Base-by-base conservation (phyloP, 1,284 basidiomycete genomes). In the Trametes sp. region DNA sequence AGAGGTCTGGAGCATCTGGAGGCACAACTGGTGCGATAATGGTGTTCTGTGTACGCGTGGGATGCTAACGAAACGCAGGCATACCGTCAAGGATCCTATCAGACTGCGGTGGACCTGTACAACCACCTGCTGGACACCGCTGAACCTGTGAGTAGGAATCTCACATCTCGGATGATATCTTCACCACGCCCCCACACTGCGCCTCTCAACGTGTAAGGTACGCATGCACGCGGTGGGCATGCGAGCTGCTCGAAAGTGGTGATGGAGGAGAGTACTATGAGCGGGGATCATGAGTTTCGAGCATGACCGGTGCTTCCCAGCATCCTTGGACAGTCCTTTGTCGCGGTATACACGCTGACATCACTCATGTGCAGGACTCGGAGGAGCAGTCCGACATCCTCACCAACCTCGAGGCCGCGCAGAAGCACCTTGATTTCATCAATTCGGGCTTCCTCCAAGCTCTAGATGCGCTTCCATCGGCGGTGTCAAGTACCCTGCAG, bases 371-470 rank as follows among this genome's bases (percentile, higher is more conserved):
- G 33, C 72, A 94, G 92, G 80, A 88, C 67, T 89, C 93, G n/a
- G 90, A 95, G 71, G 94, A 96, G 79, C 86, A 93, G 72, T 85
- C 89, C 8, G 94, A 96, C 73, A 88, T 96, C 71, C 80, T 91
- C 53, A 93, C 87, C 62, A 96, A 96, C 76, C 85, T 95, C 60
- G 81, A 86, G 50, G 92, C 94, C 1, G 84, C 93, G 0, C 87
- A 93, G 72, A 82, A 84, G 62, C 92, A 95, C 73, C 84, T 93
- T 61, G 89, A 93, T 71, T 96, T 96, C 78, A 84, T 94, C 73
- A 85, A 84, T 68, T 82, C 85, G 42, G 87, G 84, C 42, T 95
- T 87, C 78, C 80, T 88, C 44, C 84, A 81, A 56, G 81, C 86
- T 21, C 81, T 94, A 23, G 86, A 87, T 70, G 72, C 78, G 21